Conservation (phyloP, 1,284 basidiomycete species). For the Anthracocystis setariae region DNA sequence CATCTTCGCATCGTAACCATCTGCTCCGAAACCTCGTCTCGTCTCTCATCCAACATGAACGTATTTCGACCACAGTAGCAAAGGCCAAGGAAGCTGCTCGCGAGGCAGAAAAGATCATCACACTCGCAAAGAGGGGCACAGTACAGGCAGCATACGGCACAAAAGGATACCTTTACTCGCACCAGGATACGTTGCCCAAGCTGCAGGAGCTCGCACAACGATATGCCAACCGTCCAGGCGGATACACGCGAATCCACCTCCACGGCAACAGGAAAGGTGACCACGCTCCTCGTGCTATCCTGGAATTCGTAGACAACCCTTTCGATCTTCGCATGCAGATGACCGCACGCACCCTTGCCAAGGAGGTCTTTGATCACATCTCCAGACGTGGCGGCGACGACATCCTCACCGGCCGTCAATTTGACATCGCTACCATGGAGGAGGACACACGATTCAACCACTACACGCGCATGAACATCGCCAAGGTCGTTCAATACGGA, state of each 20-base stretch:
- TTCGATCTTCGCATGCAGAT: constrained; percentile 77
- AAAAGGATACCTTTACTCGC: constrained; percentile 55
- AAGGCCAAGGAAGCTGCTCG: constrained; percentile 93
- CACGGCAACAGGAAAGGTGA: constrained; percentile 89
- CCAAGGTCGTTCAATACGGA: constrained; percentile 59
- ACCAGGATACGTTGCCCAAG: constrained; percentile 75
- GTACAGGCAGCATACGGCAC: constrained; percentile 50
- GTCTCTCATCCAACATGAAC: constrained; percentile 92
- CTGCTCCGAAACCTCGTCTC: constrained; percentile 81
- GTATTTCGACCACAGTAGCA: constrained; percentile 93
- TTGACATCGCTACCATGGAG: constrained; percentile 45
- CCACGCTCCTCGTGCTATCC: constrained; percentile 89
- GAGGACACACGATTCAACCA: constrained; percentile 52
- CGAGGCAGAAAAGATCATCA: constrained; percentile 86
- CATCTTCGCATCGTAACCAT: constrained; percentile 50
- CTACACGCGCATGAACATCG: constrained; percentile 58
- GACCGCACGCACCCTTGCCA: constrained; percentile 61
- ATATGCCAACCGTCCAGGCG: constrained; percentile 85
- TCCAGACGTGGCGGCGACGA: constrained; percentile 45
- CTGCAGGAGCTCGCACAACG: constrained; percentile 83
- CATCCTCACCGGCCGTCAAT: constrained; percentile 41
- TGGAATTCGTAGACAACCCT: constrained; percentile 94
- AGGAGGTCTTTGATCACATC: constrained; percentile 54
- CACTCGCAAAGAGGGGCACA: constrained; percentile 60
- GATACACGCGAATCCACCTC: constrained; percentile 93